Base-by-base conservation (phyloP, 805 yeast species). In the Metschnikowia drakensbergensis region DNA sequence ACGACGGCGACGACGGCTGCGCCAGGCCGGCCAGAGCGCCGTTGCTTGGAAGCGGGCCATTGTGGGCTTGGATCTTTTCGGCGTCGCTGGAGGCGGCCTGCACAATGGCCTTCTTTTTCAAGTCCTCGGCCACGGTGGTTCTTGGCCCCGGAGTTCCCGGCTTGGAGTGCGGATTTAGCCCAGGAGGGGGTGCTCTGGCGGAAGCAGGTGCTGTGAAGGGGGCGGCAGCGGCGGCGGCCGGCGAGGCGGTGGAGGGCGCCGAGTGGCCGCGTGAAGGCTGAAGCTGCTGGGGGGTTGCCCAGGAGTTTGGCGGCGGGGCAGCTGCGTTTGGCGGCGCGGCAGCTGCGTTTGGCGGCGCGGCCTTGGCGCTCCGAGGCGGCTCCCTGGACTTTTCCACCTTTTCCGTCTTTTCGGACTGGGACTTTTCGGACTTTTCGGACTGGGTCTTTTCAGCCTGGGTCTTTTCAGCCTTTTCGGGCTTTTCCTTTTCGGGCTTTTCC, bases 101-200 rank as follows among this genome's bases (percentile, higher is more conserved):
- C 26, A 52, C 42, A 51, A 55, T n/a, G n/a, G 51, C 57, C 41
- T 52, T 49, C n/a, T 50, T 52, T 37, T 54, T 54, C 39, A 56
- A 42, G 29, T 56, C 59, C 42, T 56, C 59, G 5, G 58, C 58
- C 30, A 39, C 54, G 0, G 52, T 47, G 36, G 29, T 25, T 37
- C 43, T 46, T 35, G 37, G 44, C 6, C 33, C 52, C 2, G 59
- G 59, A 6, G 54, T 55, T 25, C 49, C 38, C 6, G 58, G 54
- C 29, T 55, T 55, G 25, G 52, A 45, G 31, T 45, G 48, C 5
- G 53, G 51, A 38, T 37, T 48, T 37, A 55, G 46, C 5, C 59
- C 59, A 2, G 59, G 59, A 9, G 59, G 59, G 5, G 59, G 59
- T 13, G 58, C 59, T 11, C 55, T 34, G n/a, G 37, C 42, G 5